Base-by-base conservation (phyloP, 2,329 filamentous ascomycete species). In the Akanthomyces dipterigenus region DNA sequence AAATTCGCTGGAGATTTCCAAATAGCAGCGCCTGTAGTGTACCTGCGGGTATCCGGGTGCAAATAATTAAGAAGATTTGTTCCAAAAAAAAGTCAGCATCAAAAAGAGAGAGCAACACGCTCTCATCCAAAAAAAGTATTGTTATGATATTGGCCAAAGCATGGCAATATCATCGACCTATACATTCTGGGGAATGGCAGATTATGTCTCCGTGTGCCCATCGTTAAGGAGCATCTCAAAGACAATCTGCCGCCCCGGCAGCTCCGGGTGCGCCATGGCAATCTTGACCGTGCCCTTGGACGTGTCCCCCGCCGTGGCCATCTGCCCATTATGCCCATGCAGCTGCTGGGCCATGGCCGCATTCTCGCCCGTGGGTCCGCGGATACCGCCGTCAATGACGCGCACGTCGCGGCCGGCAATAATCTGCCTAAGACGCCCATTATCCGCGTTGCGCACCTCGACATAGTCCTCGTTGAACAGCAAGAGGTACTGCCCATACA, bases 381-480 rank as follows among this genome's bases (percentile, higher is more conserved):
- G 76, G 66, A 88, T 82, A 7, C 91, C 92, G 70, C 96, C 92
- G 72, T 99, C 96, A 11, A 99, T 81, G 67, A 93, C 91, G 65
- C 89, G 88, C 54, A 99, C 91, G 70, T 97, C 93, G 64, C 90
- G 82, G 0, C 95, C 95, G 0, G 92, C 88, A 67, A 99, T 96
- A 62, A 99, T 95, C 77, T 99, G 95, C 68, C 95, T 85, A 65
- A 99, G 75, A 22, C 96, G 84, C 0, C 95, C 95, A 70, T 98
- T 98, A 78, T 97, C 91, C 20, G 95, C 95, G 69, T 99, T 98
- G 60, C 95, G 86, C 58, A 99, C 91, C 77, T 99, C 95, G 53
- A 99, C 91, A 67, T 98, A 99, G 73, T 98, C 93, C 24, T 90
- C 88, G 72, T 97, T 95, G 77, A 98, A 96, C 5, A 99, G 84